Evolutionary conservation across 306 rosid species (phyloP).

Genomic region (Cyamopsis tetragonoloba): DNA sequence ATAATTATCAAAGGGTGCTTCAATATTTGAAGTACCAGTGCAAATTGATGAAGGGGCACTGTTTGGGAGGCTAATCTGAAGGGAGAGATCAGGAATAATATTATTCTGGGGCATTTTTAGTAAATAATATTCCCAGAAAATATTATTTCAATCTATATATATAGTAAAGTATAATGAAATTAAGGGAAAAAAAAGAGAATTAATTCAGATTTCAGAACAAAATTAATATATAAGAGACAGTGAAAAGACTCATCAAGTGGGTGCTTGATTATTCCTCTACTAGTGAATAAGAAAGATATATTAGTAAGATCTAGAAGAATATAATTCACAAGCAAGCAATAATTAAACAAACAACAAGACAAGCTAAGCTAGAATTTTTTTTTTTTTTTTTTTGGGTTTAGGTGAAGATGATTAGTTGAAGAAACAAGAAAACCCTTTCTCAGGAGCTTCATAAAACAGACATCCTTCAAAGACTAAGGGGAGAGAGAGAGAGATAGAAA

Average conservation of each 20-base stretch:
- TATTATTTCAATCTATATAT: slow-evolving; percentile 3
- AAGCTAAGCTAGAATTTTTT: slow-evolving; percentile 11
- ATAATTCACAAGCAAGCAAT: slow-evolving; percentile 1
- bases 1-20: slow-evolving; percentile 43
- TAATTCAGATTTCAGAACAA: slow-evolving; percentile 17
- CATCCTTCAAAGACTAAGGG: slow-evolving; percentile 36
- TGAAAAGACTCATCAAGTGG: slow-evolving; percentile 10
- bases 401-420: background rate
- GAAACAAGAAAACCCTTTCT: slow-evolving; percentile 33
- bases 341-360: slow-evolving; percentile 16
- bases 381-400: no score
- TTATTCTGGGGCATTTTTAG: slow-evolving; percentile 40
- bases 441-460: slow-evolving; percentile 46
- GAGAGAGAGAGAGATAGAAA: slow-evolving; percentile 9
- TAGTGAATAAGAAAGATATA: slow-evolving; percentile 1
- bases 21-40: slow-evolving; percentile 20
- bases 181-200: background rate
- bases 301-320: background rate
- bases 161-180: background rate
- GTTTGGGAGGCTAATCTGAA: slow-evolving; percentile 71
- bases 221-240: background rate
- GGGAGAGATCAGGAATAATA: slow-evolving; percentile 81
- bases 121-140: slow-evolving; percentile 7
- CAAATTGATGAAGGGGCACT: slow-evolving; percentile 52
- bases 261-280: slow-evolving; percentile 7